phyloP scores from a whole-genome alignment of 495 filamentous ascomycete species.

The Pseudevernia furfuracea region DNA sequence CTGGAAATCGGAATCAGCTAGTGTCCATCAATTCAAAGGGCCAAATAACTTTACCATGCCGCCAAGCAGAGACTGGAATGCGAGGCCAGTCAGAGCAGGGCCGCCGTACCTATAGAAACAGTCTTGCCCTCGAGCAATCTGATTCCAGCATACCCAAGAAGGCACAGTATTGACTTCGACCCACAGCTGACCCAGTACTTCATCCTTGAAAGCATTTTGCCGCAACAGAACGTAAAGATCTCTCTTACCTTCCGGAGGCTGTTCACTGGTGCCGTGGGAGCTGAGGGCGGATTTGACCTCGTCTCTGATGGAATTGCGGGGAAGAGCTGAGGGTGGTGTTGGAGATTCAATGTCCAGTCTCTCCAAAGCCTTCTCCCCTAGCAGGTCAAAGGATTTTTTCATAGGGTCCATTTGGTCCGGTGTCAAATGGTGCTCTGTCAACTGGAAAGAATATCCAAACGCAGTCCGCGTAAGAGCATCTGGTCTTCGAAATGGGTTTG shows the following conservation, averaged over 20 bases:
- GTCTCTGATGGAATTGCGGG: not conserved
- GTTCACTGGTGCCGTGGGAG: conserved; percentile 6
- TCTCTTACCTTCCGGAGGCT: conserved; percentile 26
- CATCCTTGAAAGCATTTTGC: conserved; percentile 49
- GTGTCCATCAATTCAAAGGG: not conserved
- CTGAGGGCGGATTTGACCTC: not conserved
- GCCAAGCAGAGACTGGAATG: conserved; percentile 59
- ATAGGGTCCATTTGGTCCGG: conserved; percentile 51
- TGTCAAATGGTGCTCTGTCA: conserved; percentile 59
- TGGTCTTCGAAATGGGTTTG: conserved; percentile 17
- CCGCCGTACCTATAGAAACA: conserved; percentile 68
- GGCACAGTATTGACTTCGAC: conserved; percentile 60
- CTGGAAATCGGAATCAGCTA: conserved; percentile 1
- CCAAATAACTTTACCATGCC: conserved; percentile 40
- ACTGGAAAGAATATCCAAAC: conserved; percentile 66
- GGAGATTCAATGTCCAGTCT: conserved; percentile 51
- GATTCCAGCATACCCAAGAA: conserved; percentile 74
- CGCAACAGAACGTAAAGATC: conserved; percentile 58
- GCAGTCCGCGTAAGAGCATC: conserved; percentile 30
- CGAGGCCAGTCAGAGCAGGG: conserved; percentile 52
- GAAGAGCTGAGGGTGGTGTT: conserved; percentile 19
- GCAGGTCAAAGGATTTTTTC: conserved; percentile 57
- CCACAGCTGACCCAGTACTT: conserved; percentile 56
- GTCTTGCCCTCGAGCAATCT: conserved; percentile 55
- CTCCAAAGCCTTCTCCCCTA: conserved; percentile 58